Base-by-base conservation (phyloP, 257 asterid species). In the Nicotiana knightiana region DNA sequence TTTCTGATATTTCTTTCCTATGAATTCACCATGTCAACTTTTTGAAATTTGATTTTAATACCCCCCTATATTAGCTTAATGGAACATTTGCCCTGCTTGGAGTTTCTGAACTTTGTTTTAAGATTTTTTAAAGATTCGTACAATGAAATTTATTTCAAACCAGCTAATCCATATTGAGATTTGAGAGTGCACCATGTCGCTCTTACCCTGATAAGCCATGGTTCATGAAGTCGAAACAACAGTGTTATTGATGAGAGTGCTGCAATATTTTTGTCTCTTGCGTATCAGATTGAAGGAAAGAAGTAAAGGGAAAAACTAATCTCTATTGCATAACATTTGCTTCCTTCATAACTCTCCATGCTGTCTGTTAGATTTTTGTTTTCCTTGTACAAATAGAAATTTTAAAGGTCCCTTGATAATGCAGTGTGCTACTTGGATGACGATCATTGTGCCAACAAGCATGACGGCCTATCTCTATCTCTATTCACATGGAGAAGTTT, bases 391-490 rank as follows among this genome's bases (percentile, higher is more conserved):
- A 51, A 16, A 75, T 59, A 28, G 80, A 75, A 75, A 16, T 28
- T 26, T 51, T 51, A 75, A n/a, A 51, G 17, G 64, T 53, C 67
- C 11, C 79, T 88, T 85, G 63, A 66, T 85, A 53, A 89, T 82
- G 87, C 98, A 94, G 99, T 90, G 97, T 64, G 98, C 99, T 67
- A 93, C 92, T 67, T 96, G 99, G 99, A 92, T 96, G 99, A 96
- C 98, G 21, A 91, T 94, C 86, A 82, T 94, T 58, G 99, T 94
- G 85, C 98, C 99, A 67, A 92, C 97, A 73, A 96, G 99, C 95
- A 96, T 96, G 99, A 96, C 99, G 2, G 90, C 99, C 18, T 96
- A 94, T 86, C 92, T 96, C 26, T 94, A 96, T 88, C 97, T 96
- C 82, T 96, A 96, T 86, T 96, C 99, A 83, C 97, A 96, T 33